Percentiles rank a stretch among this genome's conserved stretches.
These are phyloP conservation scores for Apiospora aurea DNA, from an alignment of 2,329 filamentous ascomycete genomes.

Conservation along the genomic window DNA sequence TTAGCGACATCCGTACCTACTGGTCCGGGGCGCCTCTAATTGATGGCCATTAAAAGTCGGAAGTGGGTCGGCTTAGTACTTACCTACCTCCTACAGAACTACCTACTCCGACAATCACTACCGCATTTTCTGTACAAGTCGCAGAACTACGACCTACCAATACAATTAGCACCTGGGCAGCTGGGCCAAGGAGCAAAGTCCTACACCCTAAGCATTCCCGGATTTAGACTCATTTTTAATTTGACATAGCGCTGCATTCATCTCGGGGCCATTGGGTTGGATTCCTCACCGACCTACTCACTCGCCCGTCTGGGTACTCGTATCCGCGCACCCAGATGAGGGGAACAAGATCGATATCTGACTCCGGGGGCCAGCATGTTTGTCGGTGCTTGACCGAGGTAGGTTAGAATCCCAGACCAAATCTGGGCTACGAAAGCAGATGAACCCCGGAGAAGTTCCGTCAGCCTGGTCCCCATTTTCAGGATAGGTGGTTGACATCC, in stretches of 20 bases:
- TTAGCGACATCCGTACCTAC: background rate
- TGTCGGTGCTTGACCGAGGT: background rate
- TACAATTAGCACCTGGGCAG: background rate
- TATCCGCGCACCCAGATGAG: background rate
- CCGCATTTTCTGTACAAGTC: background rate
- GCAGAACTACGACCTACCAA: background rate
- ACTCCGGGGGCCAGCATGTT: background rate
- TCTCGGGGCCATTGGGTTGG: background rate
- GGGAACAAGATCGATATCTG: background rate
- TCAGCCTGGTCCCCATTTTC: background rate
- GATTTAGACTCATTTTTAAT: background rate
- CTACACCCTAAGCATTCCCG: background rate
- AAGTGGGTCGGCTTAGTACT: background rate
- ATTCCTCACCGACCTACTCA: background rate
- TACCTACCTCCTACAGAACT: too few relatives aligned
- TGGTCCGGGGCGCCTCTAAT: background rate
- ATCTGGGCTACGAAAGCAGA: background rate
- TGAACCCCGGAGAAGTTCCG: slow-evolving; percentile 15
- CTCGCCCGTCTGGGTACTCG: background rate
- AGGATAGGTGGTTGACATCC: background rate
- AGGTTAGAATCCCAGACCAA: background rate
- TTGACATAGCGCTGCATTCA: background rate
- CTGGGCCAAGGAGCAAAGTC: background rate
- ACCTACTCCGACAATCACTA: background rate
- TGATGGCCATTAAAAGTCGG: background rate